These are phyloP conservation scores for Cunninghamia lanceolata DNA, from an alignment of 75 land plant species.

Conservation along the genomic window DNA sequence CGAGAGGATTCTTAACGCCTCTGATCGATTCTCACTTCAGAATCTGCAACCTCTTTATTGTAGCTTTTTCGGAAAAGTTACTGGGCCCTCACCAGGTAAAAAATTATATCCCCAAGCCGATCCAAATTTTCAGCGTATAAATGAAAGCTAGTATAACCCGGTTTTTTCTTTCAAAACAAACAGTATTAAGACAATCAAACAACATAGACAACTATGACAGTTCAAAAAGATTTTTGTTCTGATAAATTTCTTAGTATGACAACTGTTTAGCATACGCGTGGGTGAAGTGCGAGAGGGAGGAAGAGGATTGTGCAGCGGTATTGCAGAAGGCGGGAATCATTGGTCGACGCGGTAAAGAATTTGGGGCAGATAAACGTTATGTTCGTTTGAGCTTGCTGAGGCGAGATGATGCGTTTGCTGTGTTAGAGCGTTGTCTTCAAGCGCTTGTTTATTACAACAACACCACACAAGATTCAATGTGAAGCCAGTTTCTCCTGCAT, in stretches of 20 bases:
- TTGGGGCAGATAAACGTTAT: slow-evolving; percentile 17
- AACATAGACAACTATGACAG: too few relatives aligned
- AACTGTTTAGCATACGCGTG: slow-evolving; percentile 52
- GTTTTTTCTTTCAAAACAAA: not conserved
- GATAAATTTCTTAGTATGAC: not conserved
- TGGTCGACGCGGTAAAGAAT: slow-evolving; percentile 29
- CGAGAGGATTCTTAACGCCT: not conserved
- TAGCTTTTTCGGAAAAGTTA: too few relatives aligned
- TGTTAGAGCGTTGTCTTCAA: slow-evolving; percentile 2
- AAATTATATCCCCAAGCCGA: too few relatives aligned
- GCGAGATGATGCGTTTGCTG: slow-evolving; percentile 15
- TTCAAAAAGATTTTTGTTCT: not conserved
- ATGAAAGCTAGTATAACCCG: too few relatives aligned
- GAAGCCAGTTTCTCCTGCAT: too few relatives aligned
- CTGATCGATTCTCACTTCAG: not conserved
- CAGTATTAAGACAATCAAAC: not conserved
- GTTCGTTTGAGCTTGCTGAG: slow-evolving; percentile 8
- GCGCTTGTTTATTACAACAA: not conserved
- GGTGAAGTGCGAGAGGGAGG: slow-evolving; percentile 56
- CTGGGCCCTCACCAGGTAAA: too few relatives aligned
- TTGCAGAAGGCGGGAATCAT: slow-evolving; percentile 27
- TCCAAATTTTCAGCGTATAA: too few relatives aligned
- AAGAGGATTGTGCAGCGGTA: slow-evolving; percentile 29
- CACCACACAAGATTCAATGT: too few relatives aligned
- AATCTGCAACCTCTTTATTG: not conserved